phyloP scores from a whole-genome alignment of 2,329 filamentous ascomycete genomes.

The Magnaporthiopsis incrustans region DNA sequence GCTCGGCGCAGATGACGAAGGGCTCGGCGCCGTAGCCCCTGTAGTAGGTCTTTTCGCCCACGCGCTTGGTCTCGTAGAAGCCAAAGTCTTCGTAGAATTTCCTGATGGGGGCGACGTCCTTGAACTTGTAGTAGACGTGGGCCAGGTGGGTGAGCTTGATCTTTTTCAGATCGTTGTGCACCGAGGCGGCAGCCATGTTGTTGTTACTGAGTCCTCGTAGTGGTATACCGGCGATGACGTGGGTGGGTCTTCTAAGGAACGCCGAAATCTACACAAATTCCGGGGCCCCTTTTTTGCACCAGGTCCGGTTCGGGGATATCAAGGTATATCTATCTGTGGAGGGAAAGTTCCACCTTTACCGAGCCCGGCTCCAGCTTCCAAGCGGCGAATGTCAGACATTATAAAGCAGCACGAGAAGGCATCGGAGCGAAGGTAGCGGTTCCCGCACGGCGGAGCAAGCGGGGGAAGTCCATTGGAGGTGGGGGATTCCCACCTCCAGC shows the following conservation, averaged over 20 bases:
- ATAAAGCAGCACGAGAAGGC: not conserved
- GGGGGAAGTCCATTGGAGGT: conserved; percentile 9
- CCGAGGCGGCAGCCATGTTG: conserved; percentile 15
- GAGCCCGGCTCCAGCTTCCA: not conserved
- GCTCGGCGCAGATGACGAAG: conserved; percentile 47
- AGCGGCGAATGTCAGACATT: not conserved
- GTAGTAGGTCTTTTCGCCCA: conserved; percentile 44
- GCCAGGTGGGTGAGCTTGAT: conserved; percentile 31
- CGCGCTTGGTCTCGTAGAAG: conserved; percentile 29
- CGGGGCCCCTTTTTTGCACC: not conserved
- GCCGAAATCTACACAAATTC: not conserved
- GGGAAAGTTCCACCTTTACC: not conserved
- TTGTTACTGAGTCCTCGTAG: no score
- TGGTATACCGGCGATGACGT: not conserved
- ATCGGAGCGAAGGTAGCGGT: conserved; percentile 4
- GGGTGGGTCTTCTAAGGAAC: not conserved
- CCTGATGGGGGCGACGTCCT: conserved; percentile 31
- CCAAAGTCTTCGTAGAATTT: conserved; percentile 41
- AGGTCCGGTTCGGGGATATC: not conserved
- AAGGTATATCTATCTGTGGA: not conserved
- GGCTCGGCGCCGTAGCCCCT: conserved; percentile 54
- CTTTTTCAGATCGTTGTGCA: conserved; percentile 18
- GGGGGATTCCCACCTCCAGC: not conserved
- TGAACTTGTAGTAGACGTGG: conserved; percentile 41
- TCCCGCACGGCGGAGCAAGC: conserved; percentile 3